Conservation (phyloP, 768 basidiomycete genomes). For the Termitomyces sp. region DNA sequence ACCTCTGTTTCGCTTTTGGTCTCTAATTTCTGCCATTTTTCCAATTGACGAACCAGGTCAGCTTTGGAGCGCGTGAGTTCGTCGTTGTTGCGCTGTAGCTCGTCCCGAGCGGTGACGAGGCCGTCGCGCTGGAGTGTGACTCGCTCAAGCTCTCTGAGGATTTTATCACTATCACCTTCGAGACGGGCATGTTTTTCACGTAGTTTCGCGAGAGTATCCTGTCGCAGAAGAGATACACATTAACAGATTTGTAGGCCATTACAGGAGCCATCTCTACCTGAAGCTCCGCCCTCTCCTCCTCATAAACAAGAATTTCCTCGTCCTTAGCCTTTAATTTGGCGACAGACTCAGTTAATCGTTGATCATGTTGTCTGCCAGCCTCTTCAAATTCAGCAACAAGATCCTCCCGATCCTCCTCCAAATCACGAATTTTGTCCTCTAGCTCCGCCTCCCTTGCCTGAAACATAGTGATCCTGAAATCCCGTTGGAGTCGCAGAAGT, state of each 20-base stretch:
- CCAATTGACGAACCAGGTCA: slow-evolving; percentile 58
- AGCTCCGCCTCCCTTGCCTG: slow-evolving; percentile 58
- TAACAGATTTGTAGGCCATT: slow-evolving; percentile 3
- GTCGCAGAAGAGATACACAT: slow-evolving; percentile 6
- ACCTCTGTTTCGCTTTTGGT: slow-evolving; percentile 56
- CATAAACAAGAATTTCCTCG: slow-evolving; percentile 31
- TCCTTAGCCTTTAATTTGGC: slow-evolving; percentile 34
- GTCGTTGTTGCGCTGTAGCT: slow-evolving; percentile 51
- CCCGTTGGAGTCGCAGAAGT: slow-evolving; percentile 54
- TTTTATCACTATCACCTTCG: slow-evolving; percentile 39
- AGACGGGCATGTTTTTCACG: slow-evolving; percentile 48
- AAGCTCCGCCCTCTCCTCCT: slow-evolving; percentile 38
- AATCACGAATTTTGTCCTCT: slow-evolving; percentile 43
- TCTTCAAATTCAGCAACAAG: slow-evolving; percentile 19
- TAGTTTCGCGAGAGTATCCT: slow-evolving; percentile 35
- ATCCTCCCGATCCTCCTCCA: slow-evolving; percentile 43
- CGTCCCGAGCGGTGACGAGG: slow-evolving; percentile 43
- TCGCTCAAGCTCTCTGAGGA: slow-evolving; percentile 51
- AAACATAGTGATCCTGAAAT: slow-evolving; percentile 64
- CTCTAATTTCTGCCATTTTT: slow-evolving; percentile 66
- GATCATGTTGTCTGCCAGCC: slow-evolving; percentile 23
- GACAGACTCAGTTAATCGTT: slow-evolving; percentile 26
- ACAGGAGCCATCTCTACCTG: slow-evolving; percentile 30
- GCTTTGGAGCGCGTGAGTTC: slow-evolving; percentile 52
- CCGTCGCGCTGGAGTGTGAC: slow-evolving; percentile 54